A percentile compares a stretch with the other conserved stretches of the same genome.
These are phyloP conservation scores for Sporisorium scitamineum DNA, from an alignment of 1,284 basidiomycete genomes.

Conservation along the genomic window DNA sequence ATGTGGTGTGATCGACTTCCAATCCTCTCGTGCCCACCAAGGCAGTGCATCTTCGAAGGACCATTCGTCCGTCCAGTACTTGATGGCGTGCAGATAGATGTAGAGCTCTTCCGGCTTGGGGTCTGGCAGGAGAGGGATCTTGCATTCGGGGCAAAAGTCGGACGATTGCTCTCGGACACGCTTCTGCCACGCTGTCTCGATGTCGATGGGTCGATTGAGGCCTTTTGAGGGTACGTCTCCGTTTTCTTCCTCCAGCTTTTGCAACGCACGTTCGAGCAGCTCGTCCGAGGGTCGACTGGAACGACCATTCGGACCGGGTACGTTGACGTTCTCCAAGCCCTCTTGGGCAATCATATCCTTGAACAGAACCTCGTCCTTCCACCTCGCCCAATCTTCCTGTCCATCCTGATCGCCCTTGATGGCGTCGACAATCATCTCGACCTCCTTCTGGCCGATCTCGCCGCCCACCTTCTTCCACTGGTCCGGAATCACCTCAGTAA, in stretches of 20 bases:
- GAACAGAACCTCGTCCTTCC: slow-evolving; percentile 67
- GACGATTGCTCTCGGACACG: slow-evolving; percentile 41
- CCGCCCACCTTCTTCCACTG: slow-evolving; percentile 63
- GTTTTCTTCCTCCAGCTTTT: slow-evolving; percentile 35
- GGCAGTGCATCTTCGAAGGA: slow-evolving; percentile 66
- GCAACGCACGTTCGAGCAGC: slow-evolving; percentile 34
- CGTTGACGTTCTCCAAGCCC: slow-evolving; percentile 57
- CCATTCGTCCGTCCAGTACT: slow-evolving; percentile 68
- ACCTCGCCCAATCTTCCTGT: slow-evolving; percentile 66
- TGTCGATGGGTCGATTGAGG: slow-evolving; percentile 43
- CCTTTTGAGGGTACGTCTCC: slow-evolving; percentile 37
- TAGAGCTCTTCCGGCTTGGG: slow-evolving; percentile 63
- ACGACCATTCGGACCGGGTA: slow-evolving; percentile 63
- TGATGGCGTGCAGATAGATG: slow-evolving; percentile 69
- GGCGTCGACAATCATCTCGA: slow-evolving; percentile 64
- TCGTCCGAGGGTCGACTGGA: slow-evolving; percentile 45
- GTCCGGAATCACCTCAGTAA: slow-evolving; percentile 56
- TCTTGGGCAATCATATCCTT: slow-evolving; percentile 57
- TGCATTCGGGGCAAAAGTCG: slow-evolving; percentile 63
- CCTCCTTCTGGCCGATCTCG: slow-evolving; percentile 58
- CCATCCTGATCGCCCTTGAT: slow-evolving; percentile 66
- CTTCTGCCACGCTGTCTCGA: slow-evolving; percentile 53
- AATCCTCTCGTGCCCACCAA: slow-evolving; percentile 65
- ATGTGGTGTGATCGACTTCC: slow-evolving; percentile 38
- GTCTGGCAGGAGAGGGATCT: slow-evolving; percentile 62